These are phyloP conservation scores for Pythium inflatum DNA, from an alignment of 352 stramenopile species.

Conservation along the genomic window DNA sequence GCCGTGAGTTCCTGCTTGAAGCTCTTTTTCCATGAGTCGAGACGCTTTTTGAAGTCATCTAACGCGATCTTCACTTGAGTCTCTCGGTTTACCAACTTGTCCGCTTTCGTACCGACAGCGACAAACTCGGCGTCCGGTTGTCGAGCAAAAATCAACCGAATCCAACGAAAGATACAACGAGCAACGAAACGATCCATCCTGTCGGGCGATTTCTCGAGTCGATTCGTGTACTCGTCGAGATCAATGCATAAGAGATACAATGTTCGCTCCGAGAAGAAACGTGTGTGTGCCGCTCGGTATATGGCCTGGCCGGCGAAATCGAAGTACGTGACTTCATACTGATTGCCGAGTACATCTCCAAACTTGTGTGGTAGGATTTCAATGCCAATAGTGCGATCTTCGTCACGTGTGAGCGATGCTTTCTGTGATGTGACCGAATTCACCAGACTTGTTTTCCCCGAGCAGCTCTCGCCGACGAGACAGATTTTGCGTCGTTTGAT, in stretches of 20 bases:
- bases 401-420: conserved; percentile 23
- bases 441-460: conserved; percentile 45
- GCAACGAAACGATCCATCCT: conserved; percentile 13
- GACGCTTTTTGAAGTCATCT: not conserved
- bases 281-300: conserved; percentile 22
- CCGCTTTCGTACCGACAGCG: conserved; percentile 29
- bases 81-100: conserved; percentile 7
- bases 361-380: no score
- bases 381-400: conserved; percentile 42
- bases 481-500: conserved; percentile 39
- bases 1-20: no score
- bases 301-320: conserved; percentile 30
- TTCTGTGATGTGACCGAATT: conserved; percentile 34
- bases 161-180: conserved; percentile 29
- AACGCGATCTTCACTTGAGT: not conserved
- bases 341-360: no score
- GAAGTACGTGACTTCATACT: conserved; percentile 29
- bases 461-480: conserved; percentile 37
- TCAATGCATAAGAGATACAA: conserved; percentile 29
- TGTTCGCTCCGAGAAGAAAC: conserved; percentile 29
- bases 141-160: conserved; percentile 23
- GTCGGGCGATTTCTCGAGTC: not conserved
- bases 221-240: conserved; percentile 10
- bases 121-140: conserved; percentile 31
- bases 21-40: no score